Percentiles rank a stretch among this genome's conserved stretches.
phyloP scores from a whole-genome alignment of 345 rosid species.

The Hibiscus mutabilis region DNA sequence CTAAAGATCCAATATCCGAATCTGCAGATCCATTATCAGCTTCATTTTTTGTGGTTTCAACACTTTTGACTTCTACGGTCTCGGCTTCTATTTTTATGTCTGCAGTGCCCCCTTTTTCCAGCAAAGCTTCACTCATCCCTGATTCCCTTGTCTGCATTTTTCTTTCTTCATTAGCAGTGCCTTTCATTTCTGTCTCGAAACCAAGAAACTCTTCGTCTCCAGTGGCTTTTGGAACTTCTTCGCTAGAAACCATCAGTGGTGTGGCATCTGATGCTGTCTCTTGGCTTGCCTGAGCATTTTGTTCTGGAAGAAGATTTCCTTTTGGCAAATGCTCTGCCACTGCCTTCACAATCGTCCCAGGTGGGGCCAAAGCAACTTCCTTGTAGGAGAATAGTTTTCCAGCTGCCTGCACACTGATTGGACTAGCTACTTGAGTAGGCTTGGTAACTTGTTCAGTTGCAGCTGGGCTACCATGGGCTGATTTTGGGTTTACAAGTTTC shows the following conservation, averaged over 20 bases:
- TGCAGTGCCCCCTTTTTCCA: conserved; percentile 22
- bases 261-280: conserved; percentile 26
- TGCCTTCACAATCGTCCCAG: conserved; percentile 83
- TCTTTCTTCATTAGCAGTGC: conserved; percentile 18
- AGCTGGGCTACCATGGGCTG: conserved; percentile 47
- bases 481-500: conserved; percentile 37
- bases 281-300: conserved; percentile 23
- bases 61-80: conserved; percentile 18
- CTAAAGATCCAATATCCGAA: conserved; percentile 21
- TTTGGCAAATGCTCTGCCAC: conserved; percentile 69
- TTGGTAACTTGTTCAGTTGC: conserved; percentile 46
- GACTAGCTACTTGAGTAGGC: conserved; percentile 36
- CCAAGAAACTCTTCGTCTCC: conserved; percentile 21
- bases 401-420: conserved; percentile 59
- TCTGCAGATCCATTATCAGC: conserved; percentile 23
- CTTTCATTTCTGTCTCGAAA: no score
- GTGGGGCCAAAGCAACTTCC: conserved; percentile 97
- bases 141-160: conserved; percentile 8
- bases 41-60: conserved; percentile 23
- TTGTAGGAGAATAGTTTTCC: conserved; percentile 94
- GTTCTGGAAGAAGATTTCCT: conserved; percentile 30
- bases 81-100: conserved; percentile 22
- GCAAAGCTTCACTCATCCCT: conserved; percentile 17
- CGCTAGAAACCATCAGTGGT: conserved; percentile 20
- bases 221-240: conserved; percentile 27